Base-by-base conservation (phyloP, 352 stramenopile genomes). In the Phytophthora capsici region DNA sequence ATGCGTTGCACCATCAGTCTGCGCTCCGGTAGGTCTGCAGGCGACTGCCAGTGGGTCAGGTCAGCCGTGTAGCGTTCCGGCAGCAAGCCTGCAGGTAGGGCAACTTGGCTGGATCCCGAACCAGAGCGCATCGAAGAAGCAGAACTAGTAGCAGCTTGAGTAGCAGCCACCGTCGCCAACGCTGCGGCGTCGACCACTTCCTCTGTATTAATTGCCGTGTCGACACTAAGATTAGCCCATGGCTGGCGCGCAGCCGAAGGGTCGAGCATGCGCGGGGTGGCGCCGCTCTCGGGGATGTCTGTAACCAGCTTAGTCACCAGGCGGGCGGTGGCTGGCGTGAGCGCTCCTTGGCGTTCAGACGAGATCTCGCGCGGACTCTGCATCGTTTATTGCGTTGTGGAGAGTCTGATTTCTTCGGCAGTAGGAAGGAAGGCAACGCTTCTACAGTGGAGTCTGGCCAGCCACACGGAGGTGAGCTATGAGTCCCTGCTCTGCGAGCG, bases 1-100 rank as follows among this genome's bases (percentile, higher is more conserved):
- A 95, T 95, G 26, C 87, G 83, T 66, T 95, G 87, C 6, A 95
- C 87, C 87, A 95, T 93, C 2, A 95, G 73, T 1, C 87, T 67
- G 0, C 87, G 84, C 58, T 95, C 87, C 0, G 87, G 87, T 2
- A 95, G 69, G 63, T 95, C 87, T 0, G 78, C 82, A 8, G 84
- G 82, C n/a, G 84, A 91, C 75, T 95, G 87, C 87, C 87, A 95
- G 55, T 93, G 87, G 8, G 85, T 73, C 34, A 95, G 54, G 47
- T 95, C 87, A 3, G 80, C 69, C 10, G 87, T 93, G 63, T 93
- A 95, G 1, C 84, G 80, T 48, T 93, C 86, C 1, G 84, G 84
- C 2, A 93, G 78, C 9, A 88, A 65, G 4, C 84, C 84, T 1
- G 81, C 77, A 30, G 83, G 78, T 12, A 81, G 64, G 20, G 77